A percentile compares a stretch with the other conserved stretches of the same genome.
Evolutionary conservation across 1,139 yeast species (phyloP).

Genomic region (Taiozyma sp.): DNA sequence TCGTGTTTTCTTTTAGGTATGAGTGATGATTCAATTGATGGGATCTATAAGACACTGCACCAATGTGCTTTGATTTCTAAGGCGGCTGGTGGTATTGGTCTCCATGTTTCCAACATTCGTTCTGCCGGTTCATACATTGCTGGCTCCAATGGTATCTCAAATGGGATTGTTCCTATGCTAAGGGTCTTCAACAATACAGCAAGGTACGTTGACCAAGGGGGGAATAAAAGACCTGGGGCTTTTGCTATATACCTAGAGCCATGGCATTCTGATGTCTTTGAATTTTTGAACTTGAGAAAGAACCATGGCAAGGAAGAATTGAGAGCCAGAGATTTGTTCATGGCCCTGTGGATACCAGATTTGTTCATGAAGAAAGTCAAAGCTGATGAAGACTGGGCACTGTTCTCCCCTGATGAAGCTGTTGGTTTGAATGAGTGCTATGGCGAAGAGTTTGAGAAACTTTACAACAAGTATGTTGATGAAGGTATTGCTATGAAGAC

Average conservation of each 20-base stretch:
- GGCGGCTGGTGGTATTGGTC: conserved; percentile 89
- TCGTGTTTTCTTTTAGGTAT: conserved; percentile 84
- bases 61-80: conserved; percentile 83
- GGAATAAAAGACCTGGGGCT: conserved; percentile 91
- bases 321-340: conserved; percentile 83
- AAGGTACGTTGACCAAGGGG: conserved; percentile 90
- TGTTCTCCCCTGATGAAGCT: conserved; percentile 85
- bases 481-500: conserved; percentile 57
- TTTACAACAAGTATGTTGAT: conserved; percentile 65
- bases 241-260: conserved; percentile 86
- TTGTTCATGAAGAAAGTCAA: conserved; percentile 86
- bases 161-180: conserved; percentile 85
- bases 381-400: conserved; percentile 70
- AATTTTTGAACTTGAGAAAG: conserved; percentile 75
- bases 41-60: conserved; percentile 80
- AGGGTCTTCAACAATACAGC: conserved; percentile 88
- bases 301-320: conserved; percentile 89
- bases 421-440: conserved; percentile 75
- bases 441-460: conserved; percentile 70
- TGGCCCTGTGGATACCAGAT: conserved; percentile 88
- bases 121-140: conserved; percentile 82
- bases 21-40: conserved; percentile 88
- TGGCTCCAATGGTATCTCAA: conserved; percentile 88
- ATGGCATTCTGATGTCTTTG: conserved; percentile 86
- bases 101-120: conserved; percentile 77